phyloP scores from a whole-genome alignment of 306 rosid species.

The Gleditsia sinensis region DNA sequence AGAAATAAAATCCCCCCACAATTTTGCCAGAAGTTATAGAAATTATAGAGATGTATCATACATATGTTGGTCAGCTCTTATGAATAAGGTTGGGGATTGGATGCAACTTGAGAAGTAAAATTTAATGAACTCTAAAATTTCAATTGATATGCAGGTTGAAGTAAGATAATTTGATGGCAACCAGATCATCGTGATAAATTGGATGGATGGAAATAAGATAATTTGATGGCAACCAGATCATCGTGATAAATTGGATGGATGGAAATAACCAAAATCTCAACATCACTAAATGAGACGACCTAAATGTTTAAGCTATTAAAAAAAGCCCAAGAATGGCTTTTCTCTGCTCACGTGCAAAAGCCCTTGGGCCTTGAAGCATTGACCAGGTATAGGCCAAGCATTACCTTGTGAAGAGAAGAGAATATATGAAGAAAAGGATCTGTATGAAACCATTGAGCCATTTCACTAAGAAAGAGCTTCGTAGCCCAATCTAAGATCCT shows the following conservation, averaged over 20 bases:
- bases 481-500: constrained; percentile 18
- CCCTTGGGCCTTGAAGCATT: not conserved
- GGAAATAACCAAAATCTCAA: not conserved
- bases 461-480: constrained; percentile 8
- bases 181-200: not conserved
- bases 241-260: not conserved
- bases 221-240: not conserved
- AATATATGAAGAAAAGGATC: not conserved
- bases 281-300: not conserved
- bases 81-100: not conserved
- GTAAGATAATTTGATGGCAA: not conserved
- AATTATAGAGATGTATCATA: not conserved
- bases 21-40: not conserved
- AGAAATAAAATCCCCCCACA: too few species aligned
- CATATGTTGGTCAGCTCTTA: not conserved
- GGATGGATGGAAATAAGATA: not conserved
- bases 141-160: not conserved
- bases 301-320: not conserved
- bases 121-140: not conserved
- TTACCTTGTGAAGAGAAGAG: not conserved
- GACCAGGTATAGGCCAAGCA: not conserved
- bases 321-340: not conserved
- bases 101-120: not conserved
- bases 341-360: not conserved
- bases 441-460: not conserved